Percentiles rank a stretch among this genome's conserved stretches.
Conservation (phyloP, 1,284 basidiomycete genomes). For the Tranzscheliella williamsii region DNA sequence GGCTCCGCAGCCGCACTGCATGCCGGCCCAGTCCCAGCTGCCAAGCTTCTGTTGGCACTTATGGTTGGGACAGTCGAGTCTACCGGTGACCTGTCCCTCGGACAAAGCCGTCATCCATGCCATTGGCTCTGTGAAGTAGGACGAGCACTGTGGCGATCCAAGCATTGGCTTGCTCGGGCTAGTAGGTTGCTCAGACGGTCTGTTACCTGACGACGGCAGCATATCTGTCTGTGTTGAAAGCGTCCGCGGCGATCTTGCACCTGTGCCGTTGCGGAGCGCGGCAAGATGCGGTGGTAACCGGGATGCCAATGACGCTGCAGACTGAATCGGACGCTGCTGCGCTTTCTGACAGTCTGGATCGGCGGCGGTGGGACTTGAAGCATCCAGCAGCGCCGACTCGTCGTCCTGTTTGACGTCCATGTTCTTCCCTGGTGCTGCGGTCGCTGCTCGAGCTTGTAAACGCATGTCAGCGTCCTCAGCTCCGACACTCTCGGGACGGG, state of each 20-base stretch:
- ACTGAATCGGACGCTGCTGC: conserved; percentile 19
- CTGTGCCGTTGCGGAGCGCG: conserved; percentile 35
- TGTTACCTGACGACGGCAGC: too few species aligned
- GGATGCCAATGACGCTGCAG: conserved; percentile 39
- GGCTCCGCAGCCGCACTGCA: conserved; percentile 76
- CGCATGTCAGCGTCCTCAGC: too few species aligned
- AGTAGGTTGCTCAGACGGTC: not conserved
- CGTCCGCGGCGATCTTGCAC: not conserved
- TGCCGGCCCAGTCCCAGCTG: conserved; percentile 95
- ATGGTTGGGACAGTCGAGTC: conserved; percentile 85
- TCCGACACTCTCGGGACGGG: too few species aligned
- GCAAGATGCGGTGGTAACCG: conserved; percentile 49
- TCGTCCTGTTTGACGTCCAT: not conserved
- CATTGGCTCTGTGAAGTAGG: conserved; percentile 96
- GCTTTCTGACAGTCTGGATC: not conserved
- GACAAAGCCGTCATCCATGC: conserved; percentile 91
- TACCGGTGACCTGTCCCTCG: conserved; percentile 76
- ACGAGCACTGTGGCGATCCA: conserved; percentile 73
- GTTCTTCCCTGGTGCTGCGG: not conserved
- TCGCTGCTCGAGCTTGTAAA: too few species aligned
- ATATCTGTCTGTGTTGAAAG: not conserved
- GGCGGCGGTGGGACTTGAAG: not conserved
- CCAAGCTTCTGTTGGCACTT: conserved; percentile 89
- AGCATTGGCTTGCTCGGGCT: conserved; percentile 22
- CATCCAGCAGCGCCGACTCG: not conserved